Base-by-base conservation (phyloP, 257 asterid genomes). In the Penstemon barbatus region DNA sequence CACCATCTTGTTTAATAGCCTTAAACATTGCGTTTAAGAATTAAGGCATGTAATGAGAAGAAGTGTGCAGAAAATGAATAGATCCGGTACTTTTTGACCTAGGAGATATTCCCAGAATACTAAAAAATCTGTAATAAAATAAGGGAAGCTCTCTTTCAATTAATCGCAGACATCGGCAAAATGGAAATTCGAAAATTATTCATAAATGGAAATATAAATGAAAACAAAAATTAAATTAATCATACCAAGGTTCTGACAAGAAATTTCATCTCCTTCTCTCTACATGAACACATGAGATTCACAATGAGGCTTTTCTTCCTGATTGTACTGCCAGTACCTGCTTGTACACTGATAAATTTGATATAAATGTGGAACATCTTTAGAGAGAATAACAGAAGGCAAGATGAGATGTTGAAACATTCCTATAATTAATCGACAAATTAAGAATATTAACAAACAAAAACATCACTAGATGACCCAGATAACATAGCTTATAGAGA, bases 201-300 rank as follows among this genome's bases (percentile, higher is more conserved):
- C 13, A 2, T n/a, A 36, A 9, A 59, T 19, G 64, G 55, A 44
- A 64, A 57, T 38, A 10, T 6, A 55, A 48, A 73, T n/a, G 61
- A 46, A 65, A 68, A 55, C 15, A 61, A 73, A 55, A 51, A 42
- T n/a, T 55, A 59, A 42, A 37, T 9, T 63, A 19, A 74, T 13
- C 84, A 70, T 83, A 91, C 97, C 95, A 91, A 79, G 61, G 96
- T 91, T 77, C 98, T 82, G 76, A 91, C 95, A 67, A 91, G 76
- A 85, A 87, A 91, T 71, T 89, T 91, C 85, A 87, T 85, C 86
- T 89, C 98, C 86, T 84, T 89, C 78, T 89, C 98, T 83, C 95
- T 82, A 75, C 98, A 89, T 44, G 98, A 87, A 75, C 95, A 74
- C 96, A 91, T 77, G 76, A 91, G 98, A 78, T 86, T 84, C 82